Evolutionary conservation across 139 green algal genomes (phyloP).

Genomic region (Chlorella sorokiniana): DNA sequence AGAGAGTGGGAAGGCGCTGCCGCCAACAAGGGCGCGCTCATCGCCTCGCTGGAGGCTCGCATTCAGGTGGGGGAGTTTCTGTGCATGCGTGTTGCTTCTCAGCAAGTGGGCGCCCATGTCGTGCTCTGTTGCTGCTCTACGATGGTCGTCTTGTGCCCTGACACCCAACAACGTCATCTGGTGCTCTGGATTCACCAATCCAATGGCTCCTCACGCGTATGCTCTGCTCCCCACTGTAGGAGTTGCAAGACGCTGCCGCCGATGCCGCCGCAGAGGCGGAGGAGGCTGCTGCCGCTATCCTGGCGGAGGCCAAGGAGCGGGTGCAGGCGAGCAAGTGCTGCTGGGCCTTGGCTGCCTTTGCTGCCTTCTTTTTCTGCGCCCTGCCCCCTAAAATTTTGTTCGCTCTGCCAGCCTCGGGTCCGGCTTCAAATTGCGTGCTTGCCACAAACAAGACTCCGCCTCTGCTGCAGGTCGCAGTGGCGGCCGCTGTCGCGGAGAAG

Average conservation of each 20-base stretch:
- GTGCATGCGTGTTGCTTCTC: not conserved
- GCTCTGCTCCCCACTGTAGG: not conserved
- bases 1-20: slow-evolving; percentile 12
- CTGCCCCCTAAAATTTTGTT: too few species aligned
- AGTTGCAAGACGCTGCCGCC: slow-evolving; percentile 8
- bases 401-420: not conserved
- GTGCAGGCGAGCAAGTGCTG: slow-evolving; percentile 18
- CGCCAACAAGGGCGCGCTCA: slow-evolving; percentile 9
- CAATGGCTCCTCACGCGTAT: not conserved
- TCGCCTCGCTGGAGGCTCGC: slow-evolving; percentile 10
- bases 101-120: too few species aligned
- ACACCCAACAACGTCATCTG: too few species aligned
- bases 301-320: slow-evolving; percentile 22
- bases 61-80: slow-evolving; percentile 12
- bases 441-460: not conserved
- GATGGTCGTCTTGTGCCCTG: too few species aligned
- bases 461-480: slow-evolving; percentile 4
- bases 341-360: too few species aligned
- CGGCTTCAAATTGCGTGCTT: not conserved
- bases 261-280: slow-evolving; percentile 4
- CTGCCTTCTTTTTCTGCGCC: too few species aligned
- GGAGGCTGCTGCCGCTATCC: not conserved
- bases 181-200: not conserved
- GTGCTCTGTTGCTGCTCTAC: not conserved
- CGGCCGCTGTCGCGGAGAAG: slow-evolving; percentile 16